Evolutionary conservation across 2,329 filamentous ascomycete genomes (phyloP), one percentile per base, ranked within the genome.

Genomic region (Helminthosporium solani): DNA sequence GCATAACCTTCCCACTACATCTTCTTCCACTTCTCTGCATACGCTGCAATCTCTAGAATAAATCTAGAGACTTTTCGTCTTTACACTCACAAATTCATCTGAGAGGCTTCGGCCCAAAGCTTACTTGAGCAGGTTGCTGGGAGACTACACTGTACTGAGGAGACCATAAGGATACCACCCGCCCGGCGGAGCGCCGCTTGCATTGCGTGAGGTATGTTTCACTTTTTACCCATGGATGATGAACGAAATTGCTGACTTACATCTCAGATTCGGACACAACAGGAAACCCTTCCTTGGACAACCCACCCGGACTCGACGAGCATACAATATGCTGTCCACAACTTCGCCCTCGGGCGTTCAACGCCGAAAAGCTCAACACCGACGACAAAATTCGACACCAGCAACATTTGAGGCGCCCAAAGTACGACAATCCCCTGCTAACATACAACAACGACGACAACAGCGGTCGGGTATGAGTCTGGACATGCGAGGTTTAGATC

Each of bases 321-420:
- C 83, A 79, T 70, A 78, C 76, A 81, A 78, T 75, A 91, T 91
- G 88, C 85, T 90, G 84, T 87, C 87, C 75, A 84, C 63, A 60
- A 71, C 86, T 77, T 78, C 82, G 70, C 78, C 81, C 67, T 83
- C 79, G 75, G 84, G 78, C 78, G 83, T 89, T 77, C 85, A 88
- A 70, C 80, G 81, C 73, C 84, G 84, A 72, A 82, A 85, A 71
- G 82, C 83, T 75, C 80, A 83, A 74, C 90, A 95, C 76, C 82
- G 88, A 72, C 87, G 90, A 75, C 90, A 95, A 78, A 86, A 88
- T 66, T 96, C 90, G 65, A 92, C 88, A 67, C 88, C 88, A 56
- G 82, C 81, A 72, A 82, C 81, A 70, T 88, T 88, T 74, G 88
- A 92, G 70, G 82, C 83, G 64, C 81, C 83, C 68, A 87, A 84